Percentiles rank a stretch among this genome's conserved stretches.
phyloP scores from a whole-genome alignment of 1,284 basidiomycete species.

The Microstroma glucosiphilum region DNA sequence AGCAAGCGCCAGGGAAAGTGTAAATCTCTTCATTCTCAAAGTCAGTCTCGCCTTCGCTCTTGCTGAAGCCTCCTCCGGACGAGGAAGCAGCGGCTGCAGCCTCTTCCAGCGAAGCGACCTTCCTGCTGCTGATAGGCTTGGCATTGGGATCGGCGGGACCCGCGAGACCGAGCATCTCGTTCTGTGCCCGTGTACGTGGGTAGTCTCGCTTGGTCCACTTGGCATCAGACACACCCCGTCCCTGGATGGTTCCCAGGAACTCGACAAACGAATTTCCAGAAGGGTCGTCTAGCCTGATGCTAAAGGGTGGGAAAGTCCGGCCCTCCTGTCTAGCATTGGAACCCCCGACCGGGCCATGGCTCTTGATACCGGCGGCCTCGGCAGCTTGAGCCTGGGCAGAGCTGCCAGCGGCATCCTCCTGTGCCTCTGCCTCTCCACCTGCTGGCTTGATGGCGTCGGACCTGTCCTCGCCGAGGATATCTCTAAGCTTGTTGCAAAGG shows the following conservation, averaged over 20 bases:
- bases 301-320: slow-evolving; percentile 67
- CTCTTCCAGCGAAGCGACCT: slow-evolving; percentile 31
- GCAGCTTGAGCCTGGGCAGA: slow-evolving; percentile 44
- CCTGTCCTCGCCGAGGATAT: slow-evolving; percentile 63
- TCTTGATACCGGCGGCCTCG: slow-evolving; percentile 15
- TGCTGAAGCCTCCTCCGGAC: slow-evolving; percentile 38
- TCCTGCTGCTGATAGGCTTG: neutral
- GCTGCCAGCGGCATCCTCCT: slow-evolving; percentile 18
- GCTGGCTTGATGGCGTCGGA: slow-evolving; percentile 32
- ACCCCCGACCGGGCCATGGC: slow-evolving; percentile 23
- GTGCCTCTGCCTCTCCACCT: slow-evolving; percentile 27
- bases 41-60: slow-evolving; percentile 49
- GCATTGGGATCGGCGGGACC: slow-evolving; percentile 32
- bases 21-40: slow-evolving; percentile 73
- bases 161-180: slow-evolving; percentile 69
- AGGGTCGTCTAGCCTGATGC: slow-evolving; percentile 83
- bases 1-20: slow-evolving; percentile 80
- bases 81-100: slow-evolving; percentile 21
- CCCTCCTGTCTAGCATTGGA: slow-evolving; percentile 42
- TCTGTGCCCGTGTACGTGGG: slow-evolving; percentile 74
- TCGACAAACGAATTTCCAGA: slow-evolving; percentile 79
- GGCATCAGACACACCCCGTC: slow-evolving; percentile 63
- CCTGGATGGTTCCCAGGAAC: slow-evolving; percentile 37
- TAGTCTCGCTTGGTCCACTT: slow-evolving; percentile 91
- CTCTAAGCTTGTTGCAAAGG: slow-evolving; percentile 65